Base-by-base conservation (phyloP, 2,329 filamentous ascomycete species). In the Aspergillus sp. region DNA sequence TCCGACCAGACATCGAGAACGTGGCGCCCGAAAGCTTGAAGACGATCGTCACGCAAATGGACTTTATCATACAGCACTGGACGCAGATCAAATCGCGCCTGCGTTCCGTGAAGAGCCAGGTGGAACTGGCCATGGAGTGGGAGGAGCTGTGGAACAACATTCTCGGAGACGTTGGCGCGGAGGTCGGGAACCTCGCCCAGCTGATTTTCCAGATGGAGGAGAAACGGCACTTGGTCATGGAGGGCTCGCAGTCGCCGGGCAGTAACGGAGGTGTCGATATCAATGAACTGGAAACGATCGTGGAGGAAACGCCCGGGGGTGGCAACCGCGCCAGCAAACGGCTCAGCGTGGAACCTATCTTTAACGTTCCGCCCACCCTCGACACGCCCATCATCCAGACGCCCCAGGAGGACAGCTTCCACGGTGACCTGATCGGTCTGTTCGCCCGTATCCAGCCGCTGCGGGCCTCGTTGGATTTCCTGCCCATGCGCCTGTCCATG, bases 91-190 rank as follows among this genome's bases (percentile, higher is more conserved):
- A 92, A 68, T 82, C 81, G 47, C 89, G 90, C 1, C 80, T 99
- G 54, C 90, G 89, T 63, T 88, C 79, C 26, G 90, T 96, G 57
- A 96, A 96, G 73, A 85, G 85, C 52, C 94, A 98, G 71, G 94
- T 99, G 18, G 95, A 98, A 75, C 87, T 96, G 59, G 95, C 95
- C 51, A 96, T 98, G 92, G 95, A 99, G 72, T 99, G 94, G 94
- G 93, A 97, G 75, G 93, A 98, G 77, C 82, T 99, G 39, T 98
- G 95, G 94, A 92, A 92, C 68, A 91, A 85, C 64, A 94, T 98
- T 3, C 81, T 99, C 2, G 94, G 93, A 49, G 94, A 98, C 73
- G 96, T 98, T 62, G 91, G 93, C 55, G 87, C 89, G 63, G 95
- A 99, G 77, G 88, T 92, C 71, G 90, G 95, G 64, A 88, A 89